Evolutionary conservation across 306 rosid species (phyloP).

Genomic region (Dryas drummondii): DNA sequence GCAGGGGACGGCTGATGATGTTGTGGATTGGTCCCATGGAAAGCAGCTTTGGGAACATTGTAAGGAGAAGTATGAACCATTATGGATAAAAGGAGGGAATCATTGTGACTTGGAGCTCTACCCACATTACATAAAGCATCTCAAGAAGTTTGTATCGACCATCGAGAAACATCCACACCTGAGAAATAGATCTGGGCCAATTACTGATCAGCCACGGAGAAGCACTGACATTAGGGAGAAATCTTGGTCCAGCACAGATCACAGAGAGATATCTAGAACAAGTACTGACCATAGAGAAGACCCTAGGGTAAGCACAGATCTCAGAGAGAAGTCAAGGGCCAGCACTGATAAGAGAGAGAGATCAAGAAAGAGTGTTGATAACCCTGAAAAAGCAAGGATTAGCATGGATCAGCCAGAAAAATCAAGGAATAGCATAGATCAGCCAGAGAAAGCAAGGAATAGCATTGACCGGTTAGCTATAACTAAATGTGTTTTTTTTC

Average conservation of each 20-base stretch:
- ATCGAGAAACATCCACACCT: conserved; percentile 52
- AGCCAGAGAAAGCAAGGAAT: conserved; percentile 67
- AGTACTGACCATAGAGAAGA: conserved; percentile 68
- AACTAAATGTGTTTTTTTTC: not conserved
- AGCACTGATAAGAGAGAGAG: conserved; percentile 66
- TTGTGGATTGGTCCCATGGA: conserved; percentile 93
- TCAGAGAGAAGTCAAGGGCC: conserved; percentile 62
- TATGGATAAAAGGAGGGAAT: conserved; percentile 95
- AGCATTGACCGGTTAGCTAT: conserved; percentile 77
- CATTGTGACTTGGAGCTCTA: conserved; percentile 88
- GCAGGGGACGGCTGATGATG: conserved; percentile 88
- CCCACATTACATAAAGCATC: conserved; percentile 89
- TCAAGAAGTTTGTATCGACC: conserved; percentile 70
- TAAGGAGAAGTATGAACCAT: conserved; percentile 89
- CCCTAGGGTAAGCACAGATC: conserved; percentile 55
- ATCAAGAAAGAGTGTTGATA: conserved; percentile 62
- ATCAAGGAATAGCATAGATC: conserved; percentile 40
- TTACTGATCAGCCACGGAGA: conserved; percentile 55
- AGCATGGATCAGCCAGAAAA: conserved; percentile 23
- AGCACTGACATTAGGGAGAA: conserved; percentile 81
- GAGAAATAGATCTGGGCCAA: conserved; percentile 40
- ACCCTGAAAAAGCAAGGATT: conserved; percentile 38
- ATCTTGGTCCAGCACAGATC: conserved; percentile 46
- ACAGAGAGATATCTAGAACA: conserved; percentile 35
- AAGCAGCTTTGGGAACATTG: conserved; percentile 93